Base-by-base conservation (phyloP, 495 filamentous ascomycete species). In the Neurospora sp. region DNA sequence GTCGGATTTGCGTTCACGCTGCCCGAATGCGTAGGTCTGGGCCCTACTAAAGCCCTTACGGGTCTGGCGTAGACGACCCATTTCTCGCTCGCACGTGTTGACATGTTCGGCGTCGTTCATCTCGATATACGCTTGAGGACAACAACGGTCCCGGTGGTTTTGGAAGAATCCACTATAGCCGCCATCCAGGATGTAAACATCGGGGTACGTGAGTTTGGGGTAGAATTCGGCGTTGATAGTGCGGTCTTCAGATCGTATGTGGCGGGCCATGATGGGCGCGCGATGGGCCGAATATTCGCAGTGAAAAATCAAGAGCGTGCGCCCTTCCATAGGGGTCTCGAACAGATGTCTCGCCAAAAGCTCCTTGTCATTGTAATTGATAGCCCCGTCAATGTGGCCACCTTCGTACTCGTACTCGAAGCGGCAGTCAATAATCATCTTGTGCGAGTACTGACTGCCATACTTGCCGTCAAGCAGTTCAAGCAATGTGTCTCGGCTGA, bases 361-460 rank as follows among this genome's bases (percentile, higher is more conserved):
- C 75, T 98, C 95, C 82, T 97, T 98, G 82, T 97, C 93, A 79
- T 97, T 98, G 84, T 92, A 93, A 83, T 99, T 99, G 78, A 97
- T 83, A 39, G 96, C 96, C 0, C 92, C 92, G 69, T 92, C 87
- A 74, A 99, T 97, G 79, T 99, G 96, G 21, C 96, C 96, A 62
- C 96, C 96, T 39, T 97, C 91, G 81, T 94, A 99, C 82, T 99
- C 96, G 81, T 98, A 99, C 82, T 98, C 96, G 80, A 99, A 99
- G 13, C 96, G 92, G 79, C 96, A 99, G 78, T 99, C 96, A 71
- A 99, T 89, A 76, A 99, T 85, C 80, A 96, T 86, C 74, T 91
- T 90, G 73, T 93, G 87, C 70, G 92, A 90, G 77, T 90, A 98
- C 2, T 87, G 77, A 19, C 89, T 85, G 73, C 89, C 88, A 80